phyloP scores from a whole-genome alignment of 2,329 filamentous ascomycete genomes.

The Neoscytalidium dimidiatum region DNA sequence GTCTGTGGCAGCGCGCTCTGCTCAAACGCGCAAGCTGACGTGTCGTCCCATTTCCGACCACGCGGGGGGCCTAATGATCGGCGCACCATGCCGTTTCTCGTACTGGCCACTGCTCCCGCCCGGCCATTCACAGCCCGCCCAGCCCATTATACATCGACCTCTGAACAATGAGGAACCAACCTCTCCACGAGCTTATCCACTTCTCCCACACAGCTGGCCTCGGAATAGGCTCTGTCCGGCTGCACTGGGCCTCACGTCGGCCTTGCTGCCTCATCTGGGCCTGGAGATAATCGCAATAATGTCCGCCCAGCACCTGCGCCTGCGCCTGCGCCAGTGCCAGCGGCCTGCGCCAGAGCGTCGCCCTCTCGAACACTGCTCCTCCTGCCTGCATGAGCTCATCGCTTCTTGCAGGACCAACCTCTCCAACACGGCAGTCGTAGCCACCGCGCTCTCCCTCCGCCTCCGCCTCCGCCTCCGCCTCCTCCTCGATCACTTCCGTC shows the following conservation, averaged over 20 bases:
- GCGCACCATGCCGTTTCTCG: conserved; percentile 6
- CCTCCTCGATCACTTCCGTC: background rate
- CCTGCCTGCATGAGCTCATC: background rate
- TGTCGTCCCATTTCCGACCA: conserved; percentile 14
- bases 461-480: no score
- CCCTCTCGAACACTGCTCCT: background rate
- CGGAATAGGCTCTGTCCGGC: conserved; percentile 4
- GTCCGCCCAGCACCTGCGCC: no score
- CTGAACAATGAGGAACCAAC: background rate
- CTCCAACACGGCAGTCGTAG: background rate
- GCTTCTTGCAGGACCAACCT: background rate
- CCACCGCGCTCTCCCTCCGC: background rate
- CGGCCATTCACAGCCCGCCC: background rate
- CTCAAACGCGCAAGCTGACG: conserved; percentile 19
- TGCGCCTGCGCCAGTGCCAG: no score
- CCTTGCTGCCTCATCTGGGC: conserved; percentile 14
- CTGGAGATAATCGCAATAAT: background rate
- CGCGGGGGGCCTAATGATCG: conserved; percentile 14
- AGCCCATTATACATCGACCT: background rate
- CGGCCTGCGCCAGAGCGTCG: background rate
- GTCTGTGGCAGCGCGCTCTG: conserved; percentile 4
- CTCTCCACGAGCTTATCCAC: conserved; percentile 16
- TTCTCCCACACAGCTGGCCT: background rate
- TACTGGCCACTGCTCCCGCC: background rate
- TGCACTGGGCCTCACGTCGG: background rate